A percentile compares a stretch with the other conserved stretches of the same genome.
Conservation (phyloP, 1,284 basidiomycete genomes). For the Sparassis latifolia region DNA sequence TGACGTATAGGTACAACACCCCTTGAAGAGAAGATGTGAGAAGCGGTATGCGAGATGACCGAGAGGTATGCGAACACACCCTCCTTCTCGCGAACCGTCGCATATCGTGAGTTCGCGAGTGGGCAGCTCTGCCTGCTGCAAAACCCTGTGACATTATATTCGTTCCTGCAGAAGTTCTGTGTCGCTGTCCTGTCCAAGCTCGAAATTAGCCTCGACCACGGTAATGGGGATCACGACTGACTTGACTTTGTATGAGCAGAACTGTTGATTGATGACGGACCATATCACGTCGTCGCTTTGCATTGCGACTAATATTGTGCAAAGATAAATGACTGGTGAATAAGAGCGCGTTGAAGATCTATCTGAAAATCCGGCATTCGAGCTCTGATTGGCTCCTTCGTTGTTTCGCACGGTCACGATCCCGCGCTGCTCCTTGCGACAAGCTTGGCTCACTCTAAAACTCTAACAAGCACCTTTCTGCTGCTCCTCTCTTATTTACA, state of each 20-base stretch:
- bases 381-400: slow-evolving; percentile 3
- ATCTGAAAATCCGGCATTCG: not conserved
- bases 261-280: slow-evolving; percentile 89
- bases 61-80: slow-evolving; percentile 41
- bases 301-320: slow-evolving; percentile 32
- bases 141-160: slow-evolving; percentile 98
- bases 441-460: too few species aligned
- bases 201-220: too few species aligned
- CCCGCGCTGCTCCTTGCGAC: too few species aligned
- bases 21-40: slow-evolving; percentile 40
- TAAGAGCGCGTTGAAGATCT: not conserved
- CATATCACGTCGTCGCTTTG: slow-evolving; percentile 96
- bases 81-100: slow-evolving; percentile 94
- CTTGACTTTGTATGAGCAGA: slow-evolving; percentile 99
- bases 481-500: too few species aligned
- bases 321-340: too few species aligned
- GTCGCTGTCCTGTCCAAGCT: slow-evolving; percentile 65
- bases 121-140: slow-evolving; percentile 97
- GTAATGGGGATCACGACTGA: slow-evolving; percentile 34
- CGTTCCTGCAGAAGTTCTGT: slow-evolving; percentile 97
- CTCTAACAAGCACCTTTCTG: too few species aligned
- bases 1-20: slow-evolving; percentile 91
- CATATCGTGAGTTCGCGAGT: slow-evolving; percentile 93
- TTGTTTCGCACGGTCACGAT: too few species aligned
- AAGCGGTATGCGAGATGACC: too few species aligned